phyloP scores from a whole-genome alignment of 176 grass and related monocot genomes.

The Saccharum spontaneum region DNA sequence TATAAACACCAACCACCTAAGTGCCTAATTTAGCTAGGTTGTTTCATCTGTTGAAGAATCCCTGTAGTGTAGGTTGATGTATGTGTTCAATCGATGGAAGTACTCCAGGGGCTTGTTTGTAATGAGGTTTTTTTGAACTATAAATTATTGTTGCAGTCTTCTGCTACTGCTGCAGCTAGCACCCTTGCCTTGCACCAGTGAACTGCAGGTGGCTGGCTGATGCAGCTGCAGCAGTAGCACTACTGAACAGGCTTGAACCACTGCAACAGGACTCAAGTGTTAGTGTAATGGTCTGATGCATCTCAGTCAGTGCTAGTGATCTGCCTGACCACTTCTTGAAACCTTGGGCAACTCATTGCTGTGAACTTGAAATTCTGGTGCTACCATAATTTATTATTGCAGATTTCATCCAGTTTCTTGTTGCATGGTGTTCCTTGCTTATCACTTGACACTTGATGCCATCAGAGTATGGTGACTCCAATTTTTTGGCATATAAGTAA shows the following conservation, averaged over 20 bases:
- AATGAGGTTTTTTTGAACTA: background rate
- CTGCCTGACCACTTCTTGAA: background rate
- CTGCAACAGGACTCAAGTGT: background rate
- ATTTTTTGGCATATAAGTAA: background rate
- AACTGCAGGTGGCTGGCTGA: too few relatives aligned
- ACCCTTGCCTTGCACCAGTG: too few relatives aligned
- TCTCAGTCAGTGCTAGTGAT: background rate
- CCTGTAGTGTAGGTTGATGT: background rate
- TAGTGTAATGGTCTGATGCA: background rate
- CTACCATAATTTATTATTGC: background rate
- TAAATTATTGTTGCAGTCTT: background rate
- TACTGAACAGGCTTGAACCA: too few relatives aligned
- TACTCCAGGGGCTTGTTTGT: background rate
- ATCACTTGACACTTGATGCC: background rate
- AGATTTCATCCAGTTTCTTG: background rate
- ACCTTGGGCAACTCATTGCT: background rate
- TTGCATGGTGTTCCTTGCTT: background rate
- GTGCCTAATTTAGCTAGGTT: background rate
- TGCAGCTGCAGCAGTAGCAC: too few relatives aligned
- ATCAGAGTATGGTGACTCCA: background rate
- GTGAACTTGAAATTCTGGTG: background rate
- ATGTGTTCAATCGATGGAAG: background rate
- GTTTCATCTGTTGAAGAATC: background rate
- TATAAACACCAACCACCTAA: background rate
- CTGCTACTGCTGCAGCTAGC: too few relatives aligned